Conservation (phyloP, 2,329 filamentous ascomycete species). For the Westerdykella sp. region DNA sequence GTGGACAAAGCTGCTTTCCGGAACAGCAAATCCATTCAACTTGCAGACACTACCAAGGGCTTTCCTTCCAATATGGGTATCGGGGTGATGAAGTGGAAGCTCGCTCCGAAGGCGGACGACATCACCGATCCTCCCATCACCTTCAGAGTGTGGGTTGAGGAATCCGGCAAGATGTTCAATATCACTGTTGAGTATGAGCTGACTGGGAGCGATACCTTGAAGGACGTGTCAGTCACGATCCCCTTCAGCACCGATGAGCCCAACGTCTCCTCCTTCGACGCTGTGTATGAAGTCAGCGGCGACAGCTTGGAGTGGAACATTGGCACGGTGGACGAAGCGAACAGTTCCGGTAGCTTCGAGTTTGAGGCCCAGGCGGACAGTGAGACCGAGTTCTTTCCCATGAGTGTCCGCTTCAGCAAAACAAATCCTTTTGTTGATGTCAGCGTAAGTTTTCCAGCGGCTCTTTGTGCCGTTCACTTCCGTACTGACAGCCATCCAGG, state of each 20-base stretch:
- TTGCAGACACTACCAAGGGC: conserved; percentile 78
- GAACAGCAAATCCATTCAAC: conserved; percentile 75
- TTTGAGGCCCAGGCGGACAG: conserved; percentile 85
- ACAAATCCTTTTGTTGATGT: conserved; percentile 82
- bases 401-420: conserved; percentile 87
- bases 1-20: conserved; percentile 87
- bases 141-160: conserved; percentile 97
- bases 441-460: conserved; percentile 62
- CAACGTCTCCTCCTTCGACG: conserved; percentile 85
- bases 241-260: conserved; percentile 83
- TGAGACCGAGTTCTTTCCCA: conserved; percentile 96
- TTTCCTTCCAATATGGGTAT: conserved; percentile 95
- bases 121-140: conserved; percentile 79
- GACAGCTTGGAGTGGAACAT: conserved; percentile 93
- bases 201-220: conserved; percentile 69
- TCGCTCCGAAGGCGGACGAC: conserved; percentile 74
- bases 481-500: conserved; percentile 43
- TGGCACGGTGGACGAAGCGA: conserved; percentile 75
- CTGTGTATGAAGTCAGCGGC: conserved; percentile 86
- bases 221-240: conserved; percentile 80
- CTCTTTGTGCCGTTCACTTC: background rate
- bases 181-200: conserved; percentile 96
- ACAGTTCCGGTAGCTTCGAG: conserved; percentile 81
- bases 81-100: conserved; percentile 88
- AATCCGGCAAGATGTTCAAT: conserved; percentile 73